Conservation (phyloP, 164 flowering plant genomes). For the Vitis vinifera region ASM3070453v1 NC_081817.1:3305501-3306000, state of each 20-base stretch:
- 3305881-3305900: slow-evolving; percentile 13
- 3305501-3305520: too few relatives aligned
- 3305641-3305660: background rate
- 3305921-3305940: background rate
- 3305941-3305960: slow-evolving; percentile 7
- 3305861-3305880: background rate
- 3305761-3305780: background rate
- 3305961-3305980: slow-evolving; percentile 1
- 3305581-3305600: too few relatives aligned
- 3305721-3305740: background rate
- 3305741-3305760: background rate
- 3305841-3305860: background rate
- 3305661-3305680: background rate
- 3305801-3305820: background rate
- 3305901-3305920: slow-evolving; percentile 6
- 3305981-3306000: background rate
- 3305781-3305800: background rate
- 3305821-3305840: background rate
- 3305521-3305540: too few relatives aligned
- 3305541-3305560: too few relatives aligned
- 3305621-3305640: background rate
- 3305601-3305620: background rate
- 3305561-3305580: too few relatives aligned
- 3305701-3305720: slow-evolving; percentile 8
- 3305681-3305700: background rate